Evolutionary conservation across 495 filamentous ascomycete species (phyloP), one percentile per base, ranked within the genome.

Genomic region (Annulohypoxylon stygium): DNA sequence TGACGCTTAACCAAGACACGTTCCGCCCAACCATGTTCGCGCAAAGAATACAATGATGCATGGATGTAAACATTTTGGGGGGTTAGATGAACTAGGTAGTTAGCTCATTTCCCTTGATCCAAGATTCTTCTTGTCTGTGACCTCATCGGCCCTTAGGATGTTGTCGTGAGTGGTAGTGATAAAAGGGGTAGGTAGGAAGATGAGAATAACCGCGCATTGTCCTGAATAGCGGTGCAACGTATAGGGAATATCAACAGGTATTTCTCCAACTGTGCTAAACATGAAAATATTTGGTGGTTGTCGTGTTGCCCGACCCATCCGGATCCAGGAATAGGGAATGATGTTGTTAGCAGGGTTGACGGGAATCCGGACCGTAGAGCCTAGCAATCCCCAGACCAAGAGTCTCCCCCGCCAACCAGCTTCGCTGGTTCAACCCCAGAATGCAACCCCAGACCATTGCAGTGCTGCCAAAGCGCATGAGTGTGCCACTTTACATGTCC

Each of bases 371-470:
- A 51, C 77, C 77, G 77, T 26, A 18, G 53, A 69, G 61, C 77
- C 77, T 75, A 73, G 57, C 64, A 48, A 65, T 71, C 75, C 66
- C 72, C 77, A 77, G 70, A 74, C 77, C 73, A 68, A 73, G 69
- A 68, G 14, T 53, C 74, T 75, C 69, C 73, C 77, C 77, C 66
- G 75, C 75, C 77, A 77, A 79, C 70, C 77, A 79, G 63, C 67
- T 63, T 50, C 41, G 34, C 57, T 61, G 69, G 64, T 65, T 60
- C 64, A 73, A 53, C 69, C 67, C 64, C 58, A 75, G 67, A 20
- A 74, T 68, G 66, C 65, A 70, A 71, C 67, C 67, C 77, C 63
- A 74, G 67, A 45, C 36, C 51, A 57, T 30, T 59, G 45, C 61
- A 57, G 59, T 67, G 65, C 69, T 71, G 63, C 69, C 66, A 77